A percentile compares a stretch with the other conserved stretches of the same genome.
Evolutionary conservation across 2,329 filamentous ascomycete genomes (phyloP).

Genomic region (Penicillium sp.): DNA sequence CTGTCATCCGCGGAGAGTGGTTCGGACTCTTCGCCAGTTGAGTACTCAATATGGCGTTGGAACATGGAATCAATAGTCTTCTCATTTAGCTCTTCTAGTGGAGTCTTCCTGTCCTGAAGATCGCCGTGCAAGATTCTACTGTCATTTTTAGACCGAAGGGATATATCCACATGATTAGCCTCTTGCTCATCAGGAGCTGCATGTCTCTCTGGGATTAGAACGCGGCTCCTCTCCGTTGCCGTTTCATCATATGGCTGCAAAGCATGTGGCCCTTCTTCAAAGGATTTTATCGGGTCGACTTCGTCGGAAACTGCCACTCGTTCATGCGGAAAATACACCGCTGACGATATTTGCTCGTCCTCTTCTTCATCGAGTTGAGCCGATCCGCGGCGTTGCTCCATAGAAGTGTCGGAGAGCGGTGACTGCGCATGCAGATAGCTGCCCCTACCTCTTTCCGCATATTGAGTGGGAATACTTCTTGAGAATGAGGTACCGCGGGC

Average conservation of each 20-base stretch:
- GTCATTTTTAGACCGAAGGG: slow-evolving; percentile 64
- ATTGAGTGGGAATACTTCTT: slow-evolving; percentile 45
- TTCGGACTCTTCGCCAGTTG: slow-evolving; percentile 51
- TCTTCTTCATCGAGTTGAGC: slow-evolving; percentile 58
- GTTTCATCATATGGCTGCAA: slow-evolving; percentile 33
- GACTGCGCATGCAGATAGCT: slow-evolving; percentile 30
- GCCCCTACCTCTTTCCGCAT: slow-evolving; percentile 37
- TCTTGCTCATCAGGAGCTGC: slow-evolving; percentile 33
- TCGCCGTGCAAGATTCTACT: slow-evolving; percentile 66
- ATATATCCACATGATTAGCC: slow-evolving; percentile 64
- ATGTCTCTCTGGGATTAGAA: slow-evolving; percentile 35
- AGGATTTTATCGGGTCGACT: slow-evolving; percentile 30
- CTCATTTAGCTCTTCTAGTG: slow-evolving; percentile 44
- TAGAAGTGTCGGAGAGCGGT: slow-evolving; percentile 29
- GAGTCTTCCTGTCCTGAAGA: slow-evolving; percentile 48
- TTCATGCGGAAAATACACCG: slow-evolving; percentile 68
- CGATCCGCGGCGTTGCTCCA: slow-evolving; percentile 28
- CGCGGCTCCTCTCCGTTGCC: slow-evolving; percentile 32
- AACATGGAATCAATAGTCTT: slow-evolving; percentile 43
- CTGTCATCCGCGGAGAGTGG: slow-evolving; percentile 49
- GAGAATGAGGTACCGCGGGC: slow-evolving; percentile 52
- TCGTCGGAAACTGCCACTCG: slow-evolving; percentile 45
- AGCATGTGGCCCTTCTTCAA: slow-evolving; percentile 26
- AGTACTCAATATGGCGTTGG: slow-evolving; percentile 42
- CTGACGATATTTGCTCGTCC: slow-evolving; percentile 68